Percentiles rank a stretch among this genome's conserved stretches.
Conservation (phyloP, 768 basidiomycete species). For the Cyclocybe aegerita region DNA sequence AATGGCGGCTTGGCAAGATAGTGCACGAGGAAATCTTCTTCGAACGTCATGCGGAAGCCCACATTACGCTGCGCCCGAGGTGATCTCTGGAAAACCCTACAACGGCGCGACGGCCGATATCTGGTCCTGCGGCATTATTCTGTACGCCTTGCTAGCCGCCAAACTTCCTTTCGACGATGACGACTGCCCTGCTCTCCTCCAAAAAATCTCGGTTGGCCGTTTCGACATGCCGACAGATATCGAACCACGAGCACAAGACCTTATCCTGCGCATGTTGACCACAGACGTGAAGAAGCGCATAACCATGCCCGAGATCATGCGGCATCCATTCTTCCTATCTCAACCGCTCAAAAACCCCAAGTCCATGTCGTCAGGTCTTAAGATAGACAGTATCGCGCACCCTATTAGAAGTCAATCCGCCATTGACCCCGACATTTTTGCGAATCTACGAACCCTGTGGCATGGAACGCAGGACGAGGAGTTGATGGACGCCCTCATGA, state of each 20-base stretch:
- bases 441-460: constrained; percentile 92
- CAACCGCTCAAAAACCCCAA: constrained; percentile 43
- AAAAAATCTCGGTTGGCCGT: constrained; percentile 73
- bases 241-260: constrained; percentile 67
- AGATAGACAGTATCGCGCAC: constrained; percentile 64
- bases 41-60: constrained; percentile 91
- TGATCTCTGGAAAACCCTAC: constrained; percentile 80
- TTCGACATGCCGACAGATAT: constrained; percentile 77
- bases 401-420: constrained; percentile 62
- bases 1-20: constrained; percentile 92
- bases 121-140: constrained; percentile 95
- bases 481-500: constrained; percentile 67
- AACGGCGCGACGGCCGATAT: constrained; percentile 88
- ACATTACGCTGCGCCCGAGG: constrained; percentile 93
- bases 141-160: constrained; percentile 86
- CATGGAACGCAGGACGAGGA: constrained; percentile 73
- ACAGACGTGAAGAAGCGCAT: constrained; percentile 75
- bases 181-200: constrained; percentile 71
- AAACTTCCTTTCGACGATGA: constrained; percentile 93
- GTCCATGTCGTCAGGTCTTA: constrained; percentile 43
- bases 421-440: constrained; percentile 88
- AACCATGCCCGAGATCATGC: constrained; percentile 76
- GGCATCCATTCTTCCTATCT: constrained; percentile 76
- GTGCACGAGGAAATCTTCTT: constrained; percentile 46
- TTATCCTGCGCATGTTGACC: constrained; percentile 80